These are phyloP conservation scores for Mortierella sp. DNA, from an alignment of 371 early-diverging fungal species.

Conservation along the genomic window DNA sequence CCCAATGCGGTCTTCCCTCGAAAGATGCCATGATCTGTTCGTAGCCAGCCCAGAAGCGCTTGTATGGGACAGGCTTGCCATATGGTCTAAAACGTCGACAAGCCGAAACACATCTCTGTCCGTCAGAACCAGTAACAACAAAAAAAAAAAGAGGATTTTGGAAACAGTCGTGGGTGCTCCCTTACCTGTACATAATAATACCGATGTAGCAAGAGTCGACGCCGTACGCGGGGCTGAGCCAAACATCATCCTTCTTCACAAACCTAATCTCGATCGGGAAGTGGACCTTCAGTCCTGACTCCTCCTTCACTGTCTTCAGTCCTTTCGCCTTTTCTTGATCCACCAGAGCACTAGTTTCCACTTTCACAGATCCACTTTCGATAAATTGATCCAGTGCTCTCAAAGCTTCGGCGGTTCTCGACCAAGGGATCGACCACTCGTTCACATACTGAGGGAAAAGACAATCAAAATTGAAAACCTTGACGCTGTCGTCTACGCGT, in stretches of 20 bases:
- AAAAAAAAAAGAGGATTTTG: too few relatives aligned
- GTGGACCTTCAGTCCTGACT: constrained; percentile 65
- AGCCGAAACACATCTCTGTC: background rate
- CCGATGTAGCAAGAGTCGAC: constrained; percentile 85
- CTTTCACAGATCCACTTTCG: constrained; percentile 51
- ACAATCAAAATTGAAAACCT: constrained; percentile 87
- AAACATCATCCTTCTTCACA: constrained; percentile 79
- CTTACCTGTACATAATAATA: constrained; percentile 83
- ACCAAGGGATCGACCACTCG: constrained; percentile 88
- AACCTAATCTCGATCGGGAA: constrained; percentile 88
- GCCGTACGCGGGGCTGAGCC: constrained; percentile 82
- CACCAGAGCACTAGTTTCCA: background rate
- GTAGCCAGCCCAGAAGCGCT: constrained; percentile 80
- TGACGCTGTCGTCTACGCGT: constrained; percentile 74
- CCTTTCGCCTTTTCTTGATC: background rate
- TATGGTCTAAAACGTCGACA: constrained; percentile 67
- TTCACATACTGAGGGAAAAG: constrained; percentile 87
- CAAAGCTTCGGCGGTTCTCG: constrained; percentile 72
- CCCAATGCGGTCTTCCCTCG: constrained; percentile 90
- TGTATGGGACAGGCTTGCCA: constrained; percentile 76
- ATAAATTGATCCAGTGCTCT: constrained; percentile 72
- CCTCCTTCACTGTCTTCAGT: constrained; percentile 6
- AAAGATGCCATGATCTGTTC: constrained; percentile 82
- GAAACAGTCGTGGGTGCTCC: background rate
- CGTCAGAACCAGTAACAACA: too few relatives aligned